A percentile compares a stretch with the other conserved stretches of the same genome.
Conservation (phyloP, 257 asterid species). For the Plantago ovata region DNA sequence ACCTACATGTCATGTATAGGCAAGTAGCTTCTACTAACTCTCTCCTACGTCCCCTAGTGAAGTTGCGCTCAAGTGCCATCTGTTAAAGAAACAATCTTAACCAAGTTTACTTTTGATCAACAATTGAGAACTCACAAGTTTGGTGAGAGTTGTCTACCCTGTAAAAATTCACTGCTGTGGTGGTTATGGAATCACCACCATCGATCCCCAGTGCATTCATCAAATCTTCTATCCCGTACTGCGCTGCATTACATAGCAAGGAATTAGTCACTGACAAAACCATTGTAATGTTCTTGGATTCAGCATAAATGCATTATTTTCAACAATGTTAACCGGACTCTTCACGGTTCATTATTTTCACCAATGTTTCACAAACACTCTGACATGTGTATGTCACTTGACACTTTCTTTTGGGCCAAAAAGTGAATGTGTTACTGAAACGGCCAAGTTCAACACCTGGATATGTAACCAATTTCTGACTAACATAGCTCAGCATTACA, state of each 20-base stretch:
- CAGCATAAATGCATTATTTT: too few species aligned
- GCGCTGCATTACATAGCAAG: conserved; percentile 39
- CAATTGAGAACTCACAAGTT: conserved; percentile 8
- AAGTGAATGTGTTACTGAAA: too few species aligned
- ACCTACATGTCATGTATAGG: conserved; percentile 83
- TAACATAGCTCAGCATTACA: too few species aligned
- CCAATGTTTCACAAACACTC: too few species aligned
- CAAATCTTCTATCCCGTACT: conserved; percentile 35
- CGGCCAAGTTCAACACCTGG: too few species aligned
- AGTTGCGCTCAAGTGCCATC: conserved; percentile 66
- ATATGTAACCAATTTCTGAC: too few species aligned
- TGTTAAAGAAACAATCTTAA: conserved; percentile 26
- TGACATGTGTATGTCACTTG: too few species aligned
- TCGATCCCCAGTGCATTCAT: conserved; percentile 47
- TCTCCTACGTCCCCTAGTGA: conserved; percentile 89
- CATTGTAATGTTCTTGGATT: too few species aligned
- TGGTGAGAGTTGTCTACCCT: conserved; percentile 29
- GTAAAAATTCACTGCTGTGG: conserved; percentile 44
- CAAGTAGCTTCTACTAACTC: conserved; percentile 85
- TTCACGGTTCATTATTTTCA: too few species aligned
- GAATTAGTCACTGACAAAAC: conserved; percentile 6
- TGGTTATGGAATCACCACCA: conserved; percentile 61
- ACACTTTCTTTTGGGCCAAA: too few species aligned
- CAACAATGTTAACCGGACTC: too few species aligned
- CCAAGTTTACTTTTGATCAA: conserved; percentile 2